Base-by-base conservation (phyloP, 805 yeast genomes). In the Millerago galiae region DNA sequence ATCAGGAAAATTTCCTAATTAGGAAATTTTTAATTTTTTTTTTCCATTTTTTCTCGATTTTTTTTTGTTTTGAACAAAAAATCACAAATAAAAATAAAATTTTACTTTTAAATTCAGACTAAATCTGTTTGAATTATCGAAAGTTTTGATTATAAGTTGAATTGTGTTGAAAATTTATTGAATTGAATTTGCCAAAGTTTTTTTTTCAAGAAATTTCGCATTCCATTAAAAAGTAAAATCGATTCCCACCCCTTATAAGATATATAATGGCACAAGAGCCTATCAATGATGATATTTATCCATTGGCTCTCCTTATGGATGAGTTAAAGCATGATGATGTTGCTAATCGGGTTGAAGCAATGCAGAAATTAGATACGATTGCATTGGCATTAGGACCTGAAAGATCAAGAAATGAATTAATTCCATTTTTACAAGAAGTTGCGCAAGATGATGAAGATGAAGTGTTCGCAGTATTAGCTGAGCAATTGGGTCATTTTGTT, bases 371-470 rank as follows among this genome's bases (percentile, higher is more conserved):
- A 51, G 95, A 90, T 53, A 91, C 97, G 28, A 91, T 93, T 58
- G 95, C 98, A 28, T 71, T 88, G 40, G 99, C 98, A 3, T 68
- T 93, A 44, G 99, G 99, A 8, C 90, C 93, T 7, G 95, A 88
- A 61, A 77, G 98, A 58, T 85, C 98, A 10, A 74, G 96, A 46
- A 74, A 75, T 37, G 99, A 93, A 61, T 73, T 93, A 58, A 71
- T 93, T 41, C 97, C 98, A 30, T 93, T 91, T 57, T 72, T 93
- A 48, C 87, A 82, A 52, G 76, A 71, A 41, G 93, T 83, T 21
- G 88, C 90, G 9, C 93, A 86, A 51, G 99, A 93, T 55, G 99
- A 95, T 61, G 99, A 93, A 66, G 99, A 93, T 64, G 99, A 93
- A 66, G 96, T 93, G 7, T 83, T 91, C 64, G 87, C 96, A 2